Evolutionary conservation across 768 basidiomycete species (phyloP), one percentile per base, ranked within the genome.

Genomic region (Galerina sulciceps): DNA sequence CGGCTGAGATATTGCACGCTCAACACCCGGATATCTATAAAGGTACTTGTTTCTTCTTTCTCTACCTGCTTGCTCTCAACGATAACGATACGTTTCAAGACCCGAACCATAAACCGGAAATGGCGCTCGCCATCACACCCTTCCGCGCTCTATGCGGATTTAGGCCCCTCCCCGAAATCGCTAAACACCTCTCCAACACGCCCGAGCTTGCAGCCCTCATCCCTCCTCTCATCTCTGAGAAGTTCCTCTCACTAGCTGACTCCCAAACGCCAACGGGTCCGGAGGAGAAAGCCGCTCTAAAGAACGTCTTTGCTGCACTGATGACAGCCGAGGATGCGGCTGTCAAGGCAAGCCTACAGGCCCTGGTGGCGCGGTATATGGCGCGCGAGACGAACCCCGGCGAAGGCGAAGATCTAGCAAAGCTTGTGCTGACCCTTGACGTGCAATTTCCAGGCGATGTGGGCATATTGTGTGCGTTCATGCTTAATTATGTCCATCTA

Each of bases 101-200:
- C 72, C 85, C 87, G 5, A 99, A 99, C 70, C 97, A 99, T 67
- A 99, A 99, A 74, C 97, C 97, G 2, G 97, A 99, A 72, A 96
- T 99, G 93, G 94, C 96, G n/a, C 82, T 99, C 37, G 97, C 97
- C 0, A 75, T 99, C 59, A 96, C 96, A 0, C 85, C 88, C 13
- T 99, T 99, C 79, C 79, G 79, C 38, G 97, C 92, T 1, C 79
- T 99, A 67, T 96, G 96, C 70, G 96, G 96, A 42, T 99, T 99
- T 78, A 84, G 90, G 15, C 96, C 96, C 4, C 84, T 94, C 1
- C 67, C 79, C 1, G 75, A 82, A 47, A 92, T 99, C 70, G 86
- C 88, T 15, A 71, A 76, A 15, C 83, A 85, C 75, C 82, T 99
- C 60, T 67, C 73, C 36, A 69, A 73, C 43, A 89, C 92, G 1